Evolutionary conservation across 768 basidiomycete genomes (phyloP).

Genomic region (Russula abietina): DNA sequence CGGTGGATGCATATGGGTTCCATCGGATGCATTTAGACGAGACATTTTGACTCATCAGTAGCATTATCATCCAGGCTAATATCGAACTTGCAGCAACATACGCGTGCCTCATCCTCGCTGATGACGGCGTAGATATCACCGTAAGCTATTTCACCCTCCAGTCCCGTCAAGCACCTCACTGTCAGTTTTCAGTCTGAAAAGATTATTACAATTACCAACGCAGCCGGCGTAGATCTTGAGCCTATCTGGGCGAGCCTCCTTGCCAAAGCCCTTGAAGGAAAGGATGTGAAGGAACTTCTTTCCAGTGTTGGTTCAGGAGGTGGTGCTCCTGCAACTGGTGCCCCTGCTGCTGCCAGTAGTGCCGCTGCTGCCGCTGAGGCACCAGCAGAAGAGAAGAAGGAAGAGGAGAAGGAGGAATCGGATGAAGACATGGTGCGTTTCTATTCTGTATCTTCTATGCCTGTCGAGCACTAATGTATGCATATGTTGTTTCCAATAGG

Average conservation of each 20-base stretch:
- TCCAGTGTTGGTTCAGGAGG: slow-evolving; percentile 93
- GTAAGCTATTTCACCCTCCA: slow-evolving; percentile 46
- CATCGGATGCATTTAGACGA: background rate
- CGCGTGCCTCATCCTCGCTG: slow-evolving; percentile 97
- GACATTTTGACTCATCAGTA: background rate
- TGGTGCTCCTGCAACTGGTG: slow-evolving; percentile 68
- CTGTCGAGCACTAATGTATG: slow-evolving; percentile 3
- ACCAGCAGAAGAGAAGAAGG: slow-evolving; percentile 73
- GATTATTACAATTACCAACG: slow-evolving; percentile 75
- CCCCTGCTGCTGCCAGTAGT: slow-evolving; percentile 48
- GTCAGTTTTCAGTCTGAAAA: slow-evolving; percentile 68
- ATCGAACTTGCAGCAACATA: slow-evolving; percentile 89
- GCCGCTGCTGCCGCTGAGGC: slow-evolving; percentile 64
- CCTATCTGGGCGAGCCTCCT: slow-evolving; percentile 97
- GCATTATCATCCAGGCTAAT: slow-evolving; percentile 39
- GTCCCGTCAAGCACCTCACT: slow-evolving; percentile 5
- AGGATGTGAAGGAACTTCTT: slow-evolving; percentile 93
- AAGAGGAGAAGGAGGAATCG: slow-evolving; percentile 84
- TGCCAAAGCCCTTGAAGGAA: slow-evolving; percentile 96
- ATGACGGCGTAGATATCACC: slow-evolving; percentile 95
- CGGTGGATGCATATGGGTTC: slow-evolving; percentile 13
- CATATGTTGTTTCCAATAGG: slow-evolving; percentile 40
- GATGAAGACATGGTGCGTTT: slow-evolving; percentile 81
- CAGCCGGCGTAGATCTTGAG: slow-evolving; percentile 83
- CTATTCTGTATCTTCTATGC: background rate